These are phyloP conservation scores for Trametes pubescens DNA, from an alignment of 1,284 basidiomycete species.

Conservation along the genomic window DNA sequence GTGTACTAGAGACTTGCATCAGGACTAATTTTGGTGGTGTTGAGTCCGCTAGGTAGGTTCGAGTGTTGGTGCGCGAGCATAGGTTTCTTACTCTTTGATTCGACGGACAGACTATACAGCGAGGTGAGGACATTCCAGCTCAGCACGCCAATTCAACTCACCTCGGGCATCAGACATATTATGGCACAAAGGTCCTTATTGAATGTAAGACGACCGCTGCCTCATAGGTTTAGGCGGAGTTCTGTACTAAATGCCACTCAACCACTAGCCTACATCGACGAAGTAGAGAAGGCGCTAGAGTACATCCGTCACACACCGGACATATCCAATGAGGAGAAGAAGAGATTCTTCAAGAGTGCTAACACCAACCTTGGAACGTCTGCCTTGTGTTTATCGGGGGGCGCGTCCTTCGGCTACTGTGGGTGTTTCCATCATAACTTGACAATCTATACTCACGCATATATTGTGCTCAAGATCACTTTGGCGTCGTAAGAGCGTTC, in stretches of 20 bases:
- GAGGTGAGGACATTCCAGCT: conserved; percentile 60
- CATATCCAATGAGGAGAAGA: conserved; percentile 89
- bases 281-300: conserved; percentile 78
- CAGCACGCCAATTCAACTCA: conserved; percentile 5
- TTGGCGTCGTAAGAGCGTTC: conserved; percentile 93
- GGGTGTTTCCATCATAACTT: conserved; percentile 37
- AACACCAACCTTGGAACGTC: conserved; percentile 92
- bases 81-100: conserved; percentile 15
- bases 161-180: conserved; percentile 74
- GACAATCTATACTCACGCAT: not conserved
- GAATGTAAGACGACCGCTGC: conserved; percentile 63
- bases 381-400: conserved; percentile 94
- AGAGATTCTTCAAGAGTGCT: conserved; percentile 88
- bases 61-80: conserved; percentile 3
- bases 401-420: conserved; percentile 95
- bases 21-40: conserved; percentile 95
- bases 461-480: conserved; percentile 65
- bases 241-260: not conserved
- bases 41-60: conserved; percentile 77
- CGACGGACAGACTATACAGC: conserved; percentile 77
- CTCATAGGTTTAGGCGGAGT: not conserved
- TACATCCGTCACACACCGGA: conserved; percentile 79
- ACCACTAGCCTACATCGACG: conserved; percentile 75
- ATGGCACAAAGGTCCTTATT: conserved; percentile 87
- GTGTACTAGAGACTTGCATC: conserved; percentile 92